These are phyloP conservation scores for Globisporangium mamillatum DNA, from an alignment of 352 stramenopile species.

Conservation along the genomic window DNA sequence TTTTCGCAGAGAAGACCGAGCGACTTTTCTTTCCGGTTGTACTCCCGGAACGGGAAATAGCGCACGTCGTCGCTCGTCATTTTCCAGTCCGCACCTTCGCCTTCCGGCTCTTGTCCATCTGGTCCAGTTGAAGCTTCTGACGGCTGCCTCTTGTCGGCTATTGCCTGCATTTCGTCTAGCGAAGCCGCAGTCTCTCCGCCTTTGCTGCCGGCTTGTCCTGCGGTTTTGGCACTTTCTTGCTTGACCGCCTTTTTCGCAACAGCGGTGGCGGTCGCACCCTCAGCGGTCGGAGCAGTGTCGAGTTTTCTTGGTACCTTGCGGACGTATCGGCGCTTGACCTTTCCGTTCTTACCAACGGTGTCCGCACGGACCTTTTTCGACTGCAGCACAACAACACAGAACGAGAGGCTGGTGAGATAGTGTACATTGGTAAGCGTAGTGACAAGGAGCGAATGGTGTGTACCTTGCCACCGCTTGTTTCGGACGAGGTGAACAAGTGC, in stretches of 20 bases:
- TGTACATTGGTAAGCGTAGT: background rate
- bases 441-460: background rate
- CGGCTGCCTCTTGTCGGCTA: background rate
- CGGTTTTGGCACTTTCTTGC: slow-evolving; percentile 5
- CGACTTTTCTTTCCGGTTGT: slow-evolving; percentile 88
- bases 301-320: slow-evolving; percentile 58
- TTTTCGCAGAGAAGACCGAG: slow-evolving; percentile 84
- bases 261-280: background rate
- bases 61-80: slow-evolving; percentile 33
- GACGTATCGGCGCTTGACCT: slow-evolving; percentile 63
- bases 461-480: slow-evolving; percentile 17
- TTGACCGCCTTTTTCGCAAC: slow-evolving; percentile 34
- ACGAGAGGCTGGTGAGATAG: slow-evolving; percentile 4
- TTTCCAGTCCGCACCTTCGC: slow-evolving; percentile 23
- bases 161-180: background rate
- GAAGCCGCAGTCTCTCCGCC: background rate
- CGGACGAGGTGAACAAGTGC: slow-evolving; percentile 58
- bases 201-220: background rate
- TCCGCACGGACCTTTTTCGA: slow-evolving; percentile 14
- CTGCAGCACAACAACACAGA: background rate
- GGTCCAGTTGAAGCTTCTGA: background rate
- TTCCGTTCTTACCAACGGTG: slow-evolving; percentile 24
- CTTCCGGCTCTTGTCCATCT: slow-evolving; percentile 12
- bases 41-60: slow-evolving; percentile 78
- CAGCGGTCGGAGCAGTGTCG: slow-evolving; percentile 12